phyloP scores from a whole-genome alignment of 2,329 filamentous ascomycete species.

The Fusarium dlaminii region DNA sequence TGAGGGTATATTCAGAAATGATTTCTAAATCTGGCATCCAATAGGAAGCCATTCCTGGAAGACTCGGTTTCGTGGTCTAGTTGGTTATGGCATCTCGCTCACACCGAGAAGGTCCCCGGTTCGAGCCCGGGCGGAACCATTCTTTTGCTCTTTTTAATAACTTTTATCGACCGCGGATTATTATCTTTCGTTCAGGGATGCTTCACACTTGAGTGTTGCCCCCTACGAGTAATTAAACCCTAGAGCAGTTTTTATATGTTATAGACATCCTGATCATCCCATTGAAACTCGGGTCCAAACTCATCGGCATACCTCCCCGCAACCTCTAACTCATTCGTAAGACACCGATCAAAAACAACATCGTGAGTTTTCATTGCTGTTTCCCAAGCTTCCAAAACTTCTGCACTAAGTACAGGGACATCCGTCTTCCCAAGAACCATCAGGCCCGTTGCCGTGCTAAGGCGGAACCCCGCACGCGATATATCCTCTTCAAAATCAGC shows the following conservation, averaged over 20 bases:
- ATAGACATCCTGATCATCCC: neutral
- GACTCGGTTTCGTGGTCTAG: neutral
- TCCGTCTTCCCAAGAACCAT: neutral
- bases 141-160: neutral
- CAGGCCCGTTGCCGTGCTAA: neutral
- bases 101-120: slow-evolving; percentile 11
- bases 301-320: neutral
- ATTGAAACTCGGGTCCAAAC: neutral
- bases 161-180: fast-evolving
- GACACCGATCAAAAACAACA: neutral
- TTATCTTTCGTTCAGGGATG: fast-evolving
- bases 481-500: neutral
- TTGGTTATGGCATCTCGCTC: slow-evolving; percentile 10
- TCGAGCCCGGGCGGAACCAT: slow-evolving; percentile 9
- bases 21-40: neutral
- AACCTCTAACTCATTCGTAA: neutral
- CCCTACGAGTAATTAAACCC: too few relatives aligned
- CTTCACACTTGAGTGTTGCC: too few relatives aligned
- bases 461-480: neutral
- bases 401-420: neutral
- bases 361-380: neutral
- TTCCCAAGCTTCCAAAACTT: neutral
- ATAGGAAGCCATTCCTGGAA: neutral
- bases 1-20: fast-evolving
- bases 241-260: too few relatives aligned